Conservation (phyloP, 768 basidiomycete genomes). For the Russula brevipes region DNA sequence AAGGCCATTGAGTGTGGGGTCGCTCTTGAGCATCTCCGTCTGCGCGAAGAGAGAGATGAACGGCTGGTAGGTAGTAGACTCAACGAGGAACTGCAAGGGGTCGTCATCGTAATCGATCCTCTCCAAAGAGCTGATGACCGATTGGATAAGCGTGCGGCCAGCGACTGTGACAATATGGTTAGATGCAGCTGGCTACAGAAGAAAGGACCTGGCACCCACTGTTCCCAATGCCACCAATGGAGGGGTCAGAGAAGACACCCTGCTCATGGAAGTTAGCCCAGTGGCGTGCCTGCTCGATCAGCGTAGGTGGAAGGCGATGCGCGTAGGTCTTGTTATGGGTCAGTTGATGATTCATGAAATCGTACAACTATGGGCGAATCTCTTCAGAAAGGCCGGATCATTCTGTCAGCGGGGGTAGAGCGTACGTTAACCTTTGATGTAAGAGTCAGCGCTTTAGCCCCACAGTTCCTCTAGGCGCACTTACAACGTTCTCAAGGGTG, state of each 20-base stretch:
- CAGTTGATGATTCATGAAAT: conserved; percentile 71
- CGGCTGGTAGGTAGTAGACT: conserved; percentile 83
- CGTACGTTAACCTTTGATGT: conserved; percentile 66
- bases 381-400: not conserved
- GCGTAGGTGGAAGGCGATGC: conserved; percentile 71
- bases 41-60: conserved; percentile 86
- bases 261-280: conserved; percentile 79
- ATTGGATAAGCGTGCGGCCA: conserved; percentile 71
- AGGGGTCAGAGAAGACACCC: conserved; percentile 60
- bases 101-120: conserved; percentile 75
- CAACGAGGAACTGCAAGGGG: conserved; percentile 71
- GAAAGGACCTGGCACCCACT: conserved; percentile 43
- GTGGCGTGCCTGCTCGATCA: conserved; percentile 66
- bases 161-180: conserved; percentile 50
- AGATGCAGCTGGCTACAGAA: not conserved
- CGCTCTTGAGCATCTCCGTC: conserved; percentile 52
- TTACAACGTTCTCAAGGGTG: conserved; percentile 62
- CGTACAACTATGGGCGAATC: conserved; percentile 50
- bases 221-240: conserved; percentile 68
- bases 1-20: conserved; percentile 57
- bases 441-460: conserved; percentile 22
- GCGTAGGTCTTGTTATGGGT: conserved; percentile 80
- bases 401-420: not conserved
- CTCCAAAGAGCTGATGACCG: conserved; percentile 65
- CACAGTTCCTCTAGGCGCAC: conserved; percentile 29